Evolutionary conservation across 192 early-diverging fungal genomes (phyloP), one percentile per base, ranked within the genome.

Genomic region (Coemansia reversa): DNA sequence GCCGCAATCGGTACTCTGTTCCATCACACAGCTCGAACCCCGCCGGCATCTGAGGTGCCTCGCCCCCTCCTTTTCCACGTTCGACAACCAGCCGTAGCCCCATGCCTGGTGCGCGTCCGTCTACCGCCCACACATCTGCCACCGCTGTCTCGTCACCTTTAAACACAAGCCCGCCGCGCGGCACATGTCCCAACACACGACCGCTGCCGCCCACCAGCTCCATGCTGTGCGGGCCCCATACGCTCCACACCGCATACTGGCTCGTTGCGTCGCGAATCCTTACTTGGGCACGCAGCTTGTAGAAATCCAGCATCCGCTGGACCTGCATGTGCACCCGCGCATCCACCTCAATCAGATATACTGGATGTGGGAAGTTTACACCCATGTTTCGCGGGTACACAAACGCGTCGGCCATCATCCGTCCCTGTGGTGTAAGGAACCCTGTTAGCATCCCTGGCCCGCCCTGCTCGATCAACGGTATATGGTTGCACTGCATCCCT

Each of bases 401-500:
- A 63, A 98, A 95, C 22, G 87, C 88, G 69, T 98, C 96, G 53
- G 84, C 92, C 14, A 98, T 74, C 27, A 96, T 78, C 33, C 96
- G 86, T 18, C 96, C 96, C 89, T 92, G 88, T 48, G 96, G 87
- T 14, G 86, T 84, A 51, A 97, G 85, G 69, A 96, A 95, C 19
- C 79, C 90, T 49, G 93, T 79, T 59, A 89, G 87, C 63, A 94
- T 86, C 7, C 92, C 94, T 42, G 84, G 71, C 1, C 93, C 90
- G 48, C 90, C 89, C 14, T 76, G 69, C 28, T 86, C 87, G 23
- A 96, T 77, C 29, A 47, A 58, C 20, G 80, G 68, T 86, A 96
- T 94, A 65, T 96, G 82, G 81, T 96, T 95, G 30, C 93, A 96
- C 58, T 88, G 89, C 61, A 97, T 81, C 8, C 95, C 94, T 60